A percentile compares a stretch with the other conserved stretches of the same genome.
Conservation (phyloP, 2,329 filamentous ascomycete species). For the Emmonsiellopsis sp. region DNA sequence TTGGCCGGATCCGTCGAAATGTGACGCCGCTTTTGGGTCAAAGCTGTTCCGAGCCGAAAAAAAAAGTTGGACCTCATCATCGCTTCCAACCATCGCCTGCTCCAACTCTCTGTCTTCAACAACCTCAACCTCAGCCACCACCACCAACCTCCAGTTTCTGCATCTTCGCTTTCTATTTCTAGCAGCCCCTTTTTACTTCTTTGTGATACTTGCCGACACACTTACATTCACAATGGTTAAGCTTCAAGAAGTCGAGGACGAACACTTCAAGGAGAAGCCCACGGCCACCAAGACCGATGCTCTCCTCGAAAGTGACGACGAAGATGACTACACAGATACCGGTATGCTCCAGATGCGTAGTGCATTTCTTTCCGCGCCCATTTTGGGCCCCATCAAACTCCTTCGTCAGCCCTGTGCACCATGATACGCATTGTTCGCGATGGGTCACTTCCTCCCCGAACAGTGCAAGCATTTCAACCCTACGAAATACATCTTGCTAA, state of each 20-base stretch:
- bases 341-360: slow-evolving; percentile 46
- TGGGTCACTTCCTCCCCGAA: background rate
- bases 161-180: background rate
- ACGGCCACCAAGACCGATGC: slow-evolving; percentile 53
- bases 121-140: background rate
- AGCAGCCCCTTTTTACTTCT: background rate
- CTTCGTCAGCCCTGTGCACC: background rate
- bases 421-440: no score
- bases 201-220: background rate
- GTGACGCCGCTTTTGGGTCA: background rate
- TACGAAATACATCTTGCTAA: slow-evolving; percentile 5
- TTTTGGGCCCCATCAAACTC: background rate
- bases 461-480: slow-evolving; percentile 8
- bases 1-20: background rate
- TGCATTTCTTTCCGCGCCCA: background rate
- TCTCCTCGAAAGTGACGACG: slow-evolving; percentile 42
- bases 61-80: slow-evolving; percentile 1
- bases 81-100: background rate
- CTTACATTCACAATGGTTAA: slow-evolving; percentile 63
- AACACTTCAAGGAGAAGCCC: slow-evolving; percentile 71
- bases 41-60: background rate
- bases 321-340: slow-evolving; percentile 84
- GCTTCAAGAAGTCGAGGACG: slow-evolving; percentile 92
- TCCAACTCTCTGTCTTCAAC: background rate
- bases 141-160: background rate